phyloP scores from a whole-genome alignment of 1,284 basidiomycete species.

The Apiotrichum gamsii region DNA sequence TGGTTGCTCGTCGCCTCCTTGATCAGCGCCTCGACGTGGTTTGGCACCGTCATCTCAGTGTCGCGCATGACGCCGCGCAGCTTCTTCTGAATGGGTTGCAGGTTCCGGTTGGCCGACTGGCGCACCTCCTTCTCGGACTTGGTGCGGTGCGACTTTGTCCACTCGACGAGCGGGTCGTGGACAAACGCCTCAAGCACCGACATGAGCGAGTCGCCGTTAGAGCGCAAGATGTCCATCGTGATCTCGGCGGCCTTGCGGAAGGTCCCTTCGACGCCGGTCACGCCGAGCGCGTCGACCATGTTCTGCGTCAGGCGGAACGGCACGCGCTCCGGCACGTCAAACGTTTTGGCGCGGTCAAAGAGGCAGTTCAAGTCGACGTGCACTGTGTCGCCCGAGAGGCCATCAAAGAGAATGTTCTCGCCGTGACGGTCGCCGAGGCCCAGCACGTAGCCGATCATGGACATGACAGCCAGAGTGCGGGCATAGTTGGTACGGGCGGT shows the following conservation, averaged over 20 bases:
- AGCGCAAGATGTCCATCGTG: constrained; percentile 76
- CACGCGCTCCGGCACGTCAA: constrained; percentile 87
- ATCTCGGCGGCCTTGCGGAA: constrained; percentile 92
- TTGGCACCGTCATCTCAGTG: constrained; percentile 60
- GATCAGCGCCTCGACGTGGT: constrained; percentile 83
- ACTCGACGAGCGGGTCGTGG: constrained; percentile 95
- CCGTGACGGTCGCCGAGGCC: constrained; percentile 96
- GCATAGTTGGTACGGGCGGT: constrained; percentile 78
- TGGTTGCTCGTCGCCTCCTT: constrained; percentile 68
- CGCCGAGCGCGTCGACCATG: constrained; percentile 84
- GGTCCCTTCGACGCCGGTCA: constrained; percentile 89
- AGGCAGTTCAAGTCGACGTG: constrained; percentile 99
- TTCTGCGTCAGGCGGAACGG: constrained; percentile 97
- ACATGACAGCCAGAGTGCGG: constrained; percentile 93
- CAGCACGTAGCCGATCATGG: constrained; percentile 95
- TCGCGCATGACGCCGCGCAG: constrained; percentile 61
- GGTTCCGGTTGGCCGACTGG: constrained; percentile 62
- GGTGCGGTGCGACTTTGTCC: constrained; percentile 62
- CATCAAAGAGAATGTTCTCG: constrained; percentile 94
- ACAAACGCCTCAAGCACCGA: constrained; percentile 95
- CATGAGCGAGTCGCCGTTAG: constrained; percentile 91
- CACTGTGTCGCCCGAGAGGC: constrained; percentile 80
- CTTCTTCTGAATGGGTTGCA: constrained; percentile 76
- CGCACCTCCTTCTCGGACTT: constrained; percentile 48
- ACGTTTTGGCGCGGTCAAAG: constrained; percentile 87